phyloP scores from a whole-genome alignment of 164 flowering plant genomes.

The Protea cynaroides region DNA sequence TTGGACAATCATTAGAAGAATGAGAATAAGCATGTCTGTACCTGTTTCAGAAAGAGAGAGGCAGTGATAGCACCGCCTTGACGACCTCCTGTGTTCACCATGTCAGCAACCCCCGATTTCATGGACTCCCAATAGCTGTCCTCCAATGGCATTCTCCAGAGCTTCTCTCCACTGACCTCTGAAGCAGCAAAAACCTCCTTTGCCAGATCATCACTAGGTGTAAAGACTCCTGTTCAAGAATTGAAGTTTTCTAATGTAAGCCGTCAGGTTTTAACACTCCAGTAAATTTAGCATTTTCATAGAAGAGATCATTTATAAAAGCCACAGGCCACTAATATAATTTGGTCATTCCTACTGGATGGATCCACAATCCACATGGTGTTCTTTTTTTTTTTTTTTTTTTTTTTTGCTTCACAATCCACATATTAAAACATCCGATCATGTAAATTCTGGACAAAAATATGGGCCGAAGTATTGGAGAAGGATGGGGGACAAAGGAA shows the following conservation, averaged over 20 bases:
- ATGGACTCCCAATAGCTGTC: slow-evolving; percentile 97
- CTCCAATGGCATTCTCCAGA: slow-evolving; percentile 97
- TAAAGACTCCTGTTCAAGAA: slow-evolving; percentile 57
- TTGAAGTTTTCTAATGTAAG: background rate
- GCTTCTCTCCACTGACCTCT: slow-evolving; percentile 70
- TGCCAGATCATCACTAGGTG: slow-evolving; percentile 87
- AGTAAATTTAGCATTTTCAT: background rate
- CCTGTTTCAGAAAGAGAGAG: slow-evolving; percentile 95
- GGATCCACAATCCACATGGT: background rate
- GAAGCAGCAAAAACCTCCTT: slow-evolving; percentile 74
- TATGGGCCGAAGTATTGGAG: no score
- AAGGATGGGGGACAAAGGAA: no score
- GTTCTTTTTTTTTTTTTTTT: no score
- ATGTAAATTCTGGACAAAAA: background rate
- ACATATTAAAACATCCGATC: background rate
- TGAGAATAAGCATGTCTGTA: slow-evolving; percentile 11
- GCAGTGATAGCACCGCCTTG: slow-evolving; percentile 92
- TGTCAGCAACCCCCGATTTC: slow-evolving; percentile 98
- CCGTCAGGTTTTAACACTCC: background rate
- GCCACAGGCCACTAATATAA: background rate
- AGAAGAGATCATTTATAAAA: background rate
- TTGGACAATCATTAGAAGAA: background rate
- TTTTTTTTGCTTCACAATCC: no score
- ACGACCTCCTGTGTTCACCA: slow-evolving; percentile 92
- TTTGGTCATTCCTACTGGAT: background rate